Evolutionary conservation across 2,329 filamentous ascomycete genomes (phyloP), one percentile per base, ranked within the genome.

Genomic region (Cladosporium halotolerans): DNA sequence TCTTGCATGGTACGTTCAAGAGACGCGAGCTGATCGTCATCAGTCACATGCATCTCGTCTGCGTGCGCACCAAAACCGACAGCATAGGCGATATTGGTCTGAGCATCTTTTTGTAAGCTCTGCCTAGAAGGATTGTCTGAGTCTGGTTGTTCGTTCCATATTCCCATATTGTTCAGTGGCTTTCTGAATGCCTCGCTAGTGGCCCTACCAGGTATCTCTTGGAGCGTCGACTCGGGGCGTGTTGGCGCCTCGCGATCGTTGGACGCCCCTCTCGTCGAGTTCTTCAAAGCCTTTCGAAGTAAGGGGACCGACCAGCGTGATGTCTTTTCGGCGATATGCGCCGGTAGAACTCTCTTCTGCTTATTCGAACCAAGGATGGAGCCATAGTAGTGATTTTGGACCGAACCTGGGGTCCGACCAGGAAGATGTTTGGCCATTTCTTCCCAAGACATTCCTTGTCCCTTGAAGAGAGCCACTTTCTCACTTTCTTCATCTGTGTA

Each of bases 281-380:
- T 60, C 4, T 44, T 46, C 9, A 59, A 13, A 33, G 58, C 58
- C 45, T 54, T 50, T 13, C 57, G 55, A 5, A 58, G 49, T 18
- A 60, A 44, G 6, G 49, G 46, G 4, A 34, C 45, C 6, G 49
- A 14, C n/a, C 10, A 31, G 13, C 46, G 39, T n/a, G 33, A 14
- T 14, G 44, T 52, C 11, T 28, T 14, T 6, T 8, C 33, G 11
- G 28, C 33, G 9, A 11, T 19, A 33, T 28, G 6, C 8, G 16
- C 11, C 11, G 44, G 19, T 10, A 19, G 44, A 28, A 46, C 9
- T 31, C 49, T 48, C 10, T 44, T 55, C n/a, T 49, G 40, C 38
- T 54, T 45, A 31, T 23, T 32, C 16, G 39, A 28, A 23, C 31
- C 14, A 14, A 31, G 9, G 9, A 45, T 18, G n/a, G 28, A 11